Evolutionary conservation across 2,329 filamentous ascomycete genomes (phyloP).

Genomic region (Sordariomycetes sp.): DNA sequence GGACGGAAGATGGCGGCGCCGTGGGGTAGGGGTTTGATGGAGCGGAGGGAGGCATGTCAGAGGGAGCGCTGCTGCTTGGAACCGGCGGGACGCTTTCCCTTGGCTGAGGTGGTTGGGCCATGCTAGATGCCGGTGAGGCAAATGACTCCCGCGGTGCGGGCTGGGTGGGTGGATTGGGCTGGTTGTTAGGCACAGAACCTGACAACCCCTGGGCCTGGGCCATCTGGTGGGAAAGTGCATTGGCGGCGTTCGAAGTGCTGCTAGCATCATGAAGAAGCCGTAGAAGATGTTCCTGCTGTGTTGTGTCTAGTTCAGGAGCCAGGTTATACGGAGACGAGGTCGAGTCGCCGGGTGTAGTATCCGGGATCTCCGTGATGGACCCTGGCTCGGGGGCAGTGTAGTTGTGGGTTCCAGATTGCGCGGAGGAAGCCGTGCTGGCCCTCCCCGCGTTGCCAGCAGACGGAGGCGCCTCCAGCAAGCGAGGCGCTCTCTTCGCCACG

Average conservation of each 20-base stretch:
- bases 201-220: background rate
- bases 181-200: slow-evolving; percentile 12
- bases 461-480: slow-evolving; percentile 38
- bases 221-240: background rate
- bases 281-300: slow-evolving; percentile 53
- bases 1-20: slow-evolving; percentile 5
- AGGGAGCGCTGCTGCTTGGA: background rate
- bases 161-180: slow-evolving; percentile 8
- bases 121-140: background rate
- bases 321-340: slow-evolving; percentile 33
- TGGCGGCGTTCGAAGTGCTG: slow-evolving; percentile 20
- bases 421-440: slow-evolving; percentile 14
- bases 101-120: slow-evolving; percentile 7
- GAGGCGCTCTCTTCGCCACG: slow-evolving; percentile 39
- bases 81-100: slow-evolving; percentile 13
- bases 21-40: slow-evolving; percentile 9
- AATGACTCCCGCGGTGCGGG: slow-evolving; percentile 4
- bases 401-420: slow-evolving; percentile 16
- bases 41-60: slow-evolving; percentile 1
- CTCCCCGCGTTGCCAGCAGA: slow-evolving; percentile 12
- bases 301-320: slow-evolving; percentile 44
- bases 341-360: slow-evolving; percentile 35
- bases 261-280: slow-evolving; percentile 56
- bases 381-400: slow-evolving; percentile 34
- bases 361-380: slow-evolving; percentile 50